phyloP scores from a whole-genome alignment of 2,329 filamentous ascomycete genomes.

The Penicillium sclerotigenum region DNA sequence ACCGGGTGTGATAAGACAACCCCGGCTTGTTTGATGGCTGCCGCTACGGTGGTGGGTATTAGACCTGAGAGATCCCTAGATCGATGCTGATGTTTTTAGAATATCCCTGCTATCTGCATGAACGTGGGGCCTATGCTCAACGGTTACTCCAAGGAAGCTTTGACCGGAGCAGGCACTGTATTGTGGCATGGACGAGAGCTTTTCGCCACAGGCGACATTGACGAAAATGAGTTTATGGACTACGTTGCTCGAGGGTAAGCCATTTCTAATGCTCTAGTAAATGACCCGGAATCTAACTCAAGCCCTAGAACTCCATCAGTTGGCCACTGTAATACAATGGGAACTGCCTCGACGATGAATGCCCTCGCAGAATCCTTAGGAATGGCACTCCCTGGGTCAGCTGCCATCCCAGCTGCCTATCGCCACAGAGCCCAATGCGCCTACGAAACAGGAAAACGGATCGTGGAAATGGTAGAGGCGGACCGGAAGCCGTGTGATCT shows the following conservation, averaged over 20 bases:
- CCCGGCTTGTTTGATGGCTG: constrained; percentile 52
- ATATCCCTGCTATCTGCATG: constrained; percentile 52
- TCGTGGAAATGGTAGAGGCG: constrained; percentile 51
- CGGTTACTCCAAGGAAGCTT: constrained; percentile 43
- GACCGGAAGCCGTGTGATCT: constrained; percentile 54
- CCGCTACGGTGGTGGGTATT: constrained; percentile 46
- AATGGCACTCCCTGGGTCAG: constrained; percentile 52
- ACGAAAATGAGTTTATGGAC: constrained; percentile 46
- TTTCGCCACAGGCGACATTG: constrained; percentile 48
- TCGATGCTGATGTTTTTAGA: constrained; percentile 28
- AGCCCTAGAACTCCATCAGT: constrained; percentile 42
- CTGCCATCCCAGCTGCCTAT: constrained; percentile 52
- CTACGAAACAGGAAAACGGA: constrained; percentile 49
- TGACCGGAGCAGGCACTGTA: constrained; percentile 48
- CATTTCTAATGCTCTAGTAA: not conserved
- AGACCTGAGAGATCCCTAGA: not conserved
- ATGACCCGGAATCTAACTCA: not conserved
- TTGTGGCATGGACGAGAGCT: constrained; percentile 51
- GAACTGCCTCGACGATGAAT: constrained; percentile 54
- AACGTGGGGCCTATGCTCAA: constrained; percentile 56
- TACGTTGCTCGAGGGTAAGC: constrained; percentile 44
- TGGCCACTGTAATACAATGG: constrained; percentile 55
- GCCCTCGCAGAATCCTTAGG: constrained; percentile 52
- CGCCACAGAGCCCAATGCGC: constrained; percentile 49
- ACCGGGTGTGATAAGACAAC: constrained; percentile 56